Conservation (phyloP, 495 filamentous ascomycete genomes). For the Neurospora hispaniola region DNA sequence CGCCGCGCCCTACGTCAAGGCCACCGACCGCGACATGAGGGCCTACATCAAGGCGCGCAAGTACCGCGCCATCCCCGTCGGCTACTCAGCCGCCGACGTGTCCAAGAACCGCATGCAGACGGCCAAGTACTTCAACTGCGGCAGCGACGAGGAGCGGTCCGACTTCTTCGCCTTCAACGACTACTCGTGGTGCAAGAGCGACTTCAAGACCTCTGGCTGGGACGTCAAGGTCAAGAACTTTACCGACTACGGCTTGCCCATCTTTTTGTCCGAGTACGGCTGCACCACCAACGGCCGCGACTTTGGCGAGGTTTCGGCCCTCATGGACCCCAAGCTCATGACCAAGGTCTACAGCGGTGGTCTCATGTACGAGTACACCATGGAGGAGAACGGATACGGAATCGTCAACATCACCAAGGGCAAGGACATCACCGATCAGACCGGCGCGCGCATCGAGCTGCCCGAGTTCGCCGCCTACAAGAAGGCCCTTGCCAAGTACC, state of each 20-base stretch:
- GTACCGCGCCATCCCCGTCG: slow-evolving; percentile 76
- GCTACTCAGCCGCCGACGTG: slow-evolving; percentile 89
- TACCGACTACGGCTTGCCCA: slow-evolving; percentile 78
- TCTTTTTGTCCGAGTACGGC: slow-evolving; percentile 95
- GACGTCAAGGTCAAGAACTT: slow-evolving; percentile 85
- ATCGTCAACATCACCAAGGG: slow-evolving; percentile 59
- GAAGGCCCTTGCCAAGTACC: slow-evolving; percentile 49
- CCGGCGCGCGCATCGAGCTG: slow-evolving; percentile 17
- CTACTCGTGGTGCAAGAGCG: slow-evolving; percentile 94
- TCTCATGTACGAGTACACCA: slow-evolving; percentile 90
- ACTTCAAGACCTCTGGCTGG: slow-evolving; percentile 75
- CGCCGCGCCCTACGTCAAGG: slow-evolving; percentile 84
- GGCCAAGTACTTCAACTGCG: slow-evolving; percentile 93
- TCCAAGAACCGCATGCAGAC: slow-evolving; percentile 80
- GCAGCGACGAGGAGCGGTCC: slow-evolving; percentile 70
- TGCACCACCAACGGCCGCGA: slow-evolving; percentile 70
- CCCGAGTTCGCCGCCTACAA: slow-evolving; percentile 53
- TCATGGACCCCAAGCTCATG: slow-evolving; percentile 72
- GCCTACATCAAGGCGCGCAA: slow-evolving; percentile 66
- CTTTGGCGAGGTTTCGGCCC: slow-evolving; percentile 69
- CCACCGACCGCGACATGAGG: slow-evolving; percentile 85
- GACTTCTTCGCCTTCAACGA: slow-evolving; percentile 99
- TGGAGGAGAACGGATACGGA: slow-evolving; percentile 70
- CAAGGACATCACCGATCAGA: slow-evolving; percentile 35
- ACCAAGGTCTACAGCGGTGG: slow-evolving; percentile 90